Conservation (phyloP, 2,329 filamentous ascomycete genomes). For the Didymella sp. region DNA sequence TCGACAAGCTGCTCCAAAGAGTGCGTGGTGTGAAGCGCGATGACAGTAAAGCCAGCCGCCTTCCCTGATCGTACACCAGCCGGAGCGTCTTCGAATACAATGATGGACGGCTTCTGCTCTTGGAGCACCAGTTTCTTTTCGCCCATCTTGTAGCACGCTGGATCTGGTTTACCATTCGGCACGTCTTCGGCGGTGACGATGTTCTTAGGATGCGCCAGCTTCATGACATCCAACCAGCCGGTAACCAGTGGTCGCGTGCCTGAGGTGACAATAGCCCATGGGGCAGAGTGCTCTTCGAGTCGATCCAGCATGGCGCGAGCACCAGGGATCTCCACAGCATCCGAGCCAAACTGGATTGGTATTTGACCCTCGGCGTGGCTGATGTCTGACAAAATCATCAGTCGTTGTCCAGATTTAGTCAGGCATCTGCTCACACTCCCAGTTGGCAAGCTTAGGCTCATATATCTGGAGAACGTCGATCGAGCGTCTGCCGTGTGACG, state of each 20-base stretch:
- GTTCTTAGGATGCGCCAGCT: slow-evolving; percentile 54
- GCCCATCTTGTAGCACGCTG: slow-evolving; percentile 57
- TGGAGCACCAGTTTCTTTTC: slow-evolving; percentile 50
- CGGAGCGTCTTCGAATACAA: slow-evolving; percentile 90
- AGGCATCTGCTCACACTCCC: slow-evolving; percentile 74
- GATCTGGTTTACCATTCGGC: slow-evolving; percentile 58
- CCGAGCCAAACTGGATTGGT: slow-evolving; percentile 75
- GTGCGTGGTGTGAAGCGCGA: slow-evolving; percentile 87
- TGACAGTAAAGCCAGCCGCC: slow-evolving; percentile 82
- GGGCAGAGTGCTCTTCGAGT: slow-evolving; percentile 67
- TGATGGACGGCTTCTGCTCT: slow-evolving; percentile 57
- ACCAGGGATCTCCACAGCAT: slow-evolving; percentile 86
- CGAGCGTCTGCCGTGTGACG: slow-evolving; percentile 86
- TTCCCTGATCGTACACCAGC: slow-evolving; percentile 85
- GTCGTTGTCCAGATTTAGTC: slow-evolving; percentile 4
- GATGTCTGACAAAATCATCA: slow-evolving; percentile 66
- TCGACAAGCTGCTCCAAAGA: slow-evolving; percentile 71
- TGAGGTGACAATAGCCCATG: slow-evolving; percentile 80
- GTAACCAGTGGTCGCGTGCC: slow-evolving; percentile 57
- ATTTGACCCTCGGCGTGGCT: slow-evolving; percentile 78
- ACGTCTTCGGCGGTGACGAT: slow-evolving; percentile 61
- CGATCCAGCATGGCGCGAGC: slow-evolving; percentile 72
- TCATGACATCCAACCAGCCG: slow-evolving; percentile 60
- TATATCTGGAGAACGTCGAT: slow-evolving; percentile 85
- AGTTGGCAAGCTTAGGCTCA: slow-evolving; percentile 84